These are phyloP conservation scores for Lipomyces lipofer DNA, from an alignment of 805 yeast genomes.

Conservation along the genomic window DNA sequence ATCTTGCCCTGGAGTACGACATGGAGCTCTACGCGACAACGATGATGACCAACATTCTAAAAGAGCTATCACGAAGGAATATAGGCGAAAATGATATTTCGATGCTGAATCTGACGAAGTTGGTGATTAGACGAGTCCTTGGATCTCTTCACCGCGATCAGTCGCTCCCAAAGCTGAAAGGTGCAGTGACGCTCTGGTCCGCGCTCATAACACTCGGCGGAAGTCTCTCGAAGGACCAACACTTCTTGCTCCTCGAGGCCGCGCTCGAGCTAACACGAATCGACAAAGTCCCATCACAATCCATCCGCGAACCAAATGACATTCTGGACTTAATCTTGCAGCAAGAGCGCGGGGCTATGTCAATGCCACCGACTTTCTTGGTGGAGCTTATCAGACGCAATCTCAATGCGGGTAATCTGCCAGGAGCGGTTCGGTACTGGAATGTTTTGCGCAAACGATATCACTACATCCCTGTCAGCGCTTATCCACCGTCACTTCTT, in stretches of 20 bases:
- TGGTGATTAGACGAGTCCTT: slow-evolving; percentile 3
- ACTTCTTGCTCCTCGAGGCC: slow-evolving; percentile 14
- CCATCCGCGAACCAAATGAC: background rate
- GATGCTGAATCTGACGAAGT: background rate
- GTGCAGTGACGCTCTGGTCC: slow-evolving; percentile 11
- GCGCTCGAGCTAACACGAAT: slow-evolving; percentile 11
- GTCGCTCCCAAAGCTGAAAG: slow-evolving; percentile 2
- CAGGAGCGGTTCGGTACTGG: slow-evolving; percentile 12
- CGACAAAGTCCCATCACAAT: background rate
- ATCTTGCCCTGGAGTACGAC: slow-evolving; percentile 17
- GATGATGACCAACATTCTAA: slow-evolving; percentile 5
- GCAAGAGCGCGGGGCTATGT: background rate
- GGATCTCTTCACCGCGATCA: background rate
- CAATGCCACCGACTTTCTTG: slow-evolving; percentile 13
- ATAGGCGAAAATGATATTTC: background rate
- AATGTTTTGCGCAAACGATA: slow-evolving; percentile 6
- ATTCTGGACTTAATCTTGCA: background rate
- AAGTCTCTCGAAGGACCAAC: slow-evolving; percentile 7
- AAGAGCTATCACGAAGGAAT: background rate
- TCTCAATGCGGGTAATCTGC: slow-evolving; percentile 4
- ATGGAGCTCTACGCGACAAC: slow-evolving; percentile 12
- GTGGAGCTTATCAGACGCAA: slow-evolving; percentile 3
- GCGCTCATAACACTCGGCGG: slow-evolving; percentile 4
- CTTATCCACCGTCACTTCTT: slow-evolving; percentile 12
- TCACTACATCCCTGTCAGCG: too few species aligned